Evolutionary conservation across 805 yeast species (phyloP), one percentile per base, ranked within the genome.

Genomic region (Cyberlindnera nakhonratchasimensis): DNA sequence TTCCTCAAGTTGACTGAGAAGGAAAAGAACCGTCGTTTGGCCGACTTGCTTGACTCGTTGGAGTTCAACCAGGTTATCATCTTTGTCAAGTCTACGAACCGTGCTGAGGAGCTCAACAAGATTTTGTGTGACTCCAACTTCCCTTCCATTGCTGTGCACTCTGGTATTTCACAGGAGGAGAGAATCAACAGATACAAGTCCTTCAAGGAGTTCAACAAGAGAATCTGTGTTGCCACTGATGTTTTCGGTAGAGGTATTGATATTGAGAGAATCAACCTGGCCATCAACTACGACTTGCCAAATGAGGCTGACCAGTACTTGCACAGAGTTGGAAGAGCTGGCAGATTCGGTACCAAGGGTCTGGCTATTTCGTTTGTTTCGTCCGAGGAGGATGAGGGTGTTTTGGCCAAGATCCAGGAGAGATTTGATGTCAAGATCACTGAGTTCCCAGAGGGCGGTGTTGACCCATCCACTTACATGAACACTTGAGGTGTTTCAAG

Each of bases 291-390:
- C 70, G 99, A 91, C 70, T 73, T 91, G 74, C 96, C 99, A 57
- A 74, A 69, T 53, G 97, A 90, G 72, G 96, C 98, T 52, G 98
- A 91, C 69, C 97, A 93, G 70, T 91, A 93, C 71, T 79, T 91
- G 65, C 99, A 91, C 75, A 88, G 99, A 75, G 99, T 91, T 51
- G 99, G 99, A 64, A 89, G 99, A 80, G 99, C 99, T 55, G 99
- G 99, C 72, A 90, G 99, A 79, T 91, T 91, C 61, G 99, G 99
- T 75, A 91, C 99, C 64, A 91, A 91, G 74, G 99, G 99, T 73
- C 80, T 93, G 59, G 95, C 97, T 40, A 77, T 93, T 45, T 87
- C 96, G 31, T 86, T 91, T 53, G 93, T 93, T 42, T 75, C 93
- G 32, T 75, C 82, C 45, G 85, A 80, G 58, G 91, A 82, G 51